Evolutionary conservation across 495 filamentous ascomycete species (phyloP).

Genomic region (Podospora comata): DNA sequence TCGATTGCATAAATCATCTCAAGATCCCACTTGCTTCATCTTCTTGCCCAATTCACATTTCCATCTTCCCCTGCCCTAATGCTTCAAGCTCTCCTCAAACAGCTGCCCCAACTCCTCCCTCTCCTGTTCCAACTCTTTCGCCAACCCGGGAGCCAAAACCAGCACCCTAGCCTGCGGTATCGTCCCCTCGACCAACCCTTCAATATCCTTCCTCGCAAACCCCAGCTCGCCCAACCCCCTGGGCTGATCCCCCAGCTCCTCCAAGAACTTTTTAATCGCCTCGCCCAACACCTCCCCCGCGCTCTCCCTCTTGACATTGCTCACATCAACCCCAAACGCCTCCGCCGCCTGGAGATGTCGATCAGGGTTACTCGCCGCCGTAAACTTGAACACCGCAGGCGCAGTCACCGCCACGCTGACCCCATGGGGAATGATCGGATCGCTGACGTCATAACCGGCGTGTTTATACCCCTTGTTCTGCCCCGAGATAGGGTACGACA

Average conservation of each 20-base stretch:
- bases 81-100: conserved; percentile 50
- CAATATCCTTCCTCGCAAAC: conserved; percentile 69
- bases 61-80: conserved; percentile 25
- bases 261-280: conserved; percentile 74
- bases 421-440: conserved; percentile 89
- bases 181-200: conserved; percentile 85
- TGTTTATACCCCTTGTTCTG: conserved; percentile 85
- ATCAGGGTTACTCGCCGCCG: conserved; percentile 83
- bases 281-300: conserved; percentile 85
- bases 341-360: conserved; percentile 87
- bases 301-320: conserved; percentile 76
- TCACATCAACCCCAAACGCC: conserved; percentile 84
- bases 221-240: conserved; percentile 79
- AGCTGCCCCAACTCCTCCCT: conserved; percentile 47
- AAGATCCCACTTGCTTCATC: too few relatives aligned
- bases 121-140: conserved; percentile 64
- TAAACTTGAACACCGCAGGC: conserved; percentile 91
- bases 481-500: conserved; percentile 92
- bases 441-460: conserved; percentile 68
- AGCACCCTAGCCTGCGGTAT: conserved; percentile 86
- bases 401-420: conserved; percentile 94
- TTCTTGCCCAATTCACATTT: too few relatives aligned
- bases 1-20: too few relatives aligned
- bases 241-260: conserved; percentile 83
- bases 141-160: conserved; percentile 84